These are phyloP conservation scores for Lodderomyces orthopsilosis DNA, from an alignment of 1,139 yeast species.

Conservation along the genomic window DNA sequence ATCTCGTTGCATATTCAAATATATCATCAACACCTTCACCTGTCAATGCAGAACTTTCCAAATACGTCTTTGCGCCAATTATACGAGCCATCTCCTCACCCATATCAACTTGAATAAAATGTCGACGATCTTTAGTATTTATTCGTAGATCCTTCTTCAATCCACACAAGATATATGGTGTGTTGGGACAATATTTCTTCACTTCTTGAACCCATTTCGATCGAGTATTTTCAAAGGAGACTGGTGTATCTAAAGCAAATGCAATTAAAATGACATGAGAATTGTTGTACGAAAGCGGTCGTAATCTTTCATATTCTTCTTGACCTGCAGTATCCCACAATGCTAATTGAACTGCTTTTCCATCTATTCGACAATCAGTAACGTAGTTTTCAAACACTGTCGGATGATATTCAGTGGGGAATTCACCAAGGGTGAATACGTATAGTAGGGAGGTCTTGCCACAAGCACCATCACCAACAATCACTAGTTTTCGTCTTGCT, in stretches of 20 bases:
- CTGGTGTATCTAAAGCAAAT: conserved; percentile 67
- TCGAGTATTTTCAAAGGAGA: conserved; percentile 65
- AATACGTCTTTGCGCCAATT: conserved; percentile 66
- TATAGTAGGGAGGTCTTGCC: conserved; percentile 91
- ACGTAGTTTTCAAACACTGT: conserved; percentile 95
- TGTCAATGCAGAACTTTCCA: conserved; percentile 74
- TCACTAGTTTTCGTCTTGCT: conserved; percentile 75
- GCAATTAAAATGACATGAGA: conserved; percentile 73
- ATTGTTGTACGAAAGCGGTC: conserved; percentile 82
- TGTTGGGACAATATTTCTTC: conserved; percentile 60
- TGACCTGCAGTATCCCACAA: conserved; percentile 98
- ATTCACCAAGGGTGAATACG: conserved; percentile 87
- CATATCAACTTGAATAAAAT: conserved; percentile 50
- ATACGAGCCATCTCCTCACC: conserved; percentile 61
- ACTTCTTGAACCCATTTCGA: conserved; percentile 76
- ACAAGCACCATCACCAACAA: conserved; percentile 95
- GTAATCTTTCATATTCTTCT: conserved; percentile 77
- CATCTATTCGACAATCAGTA: conserved; percentile 89
- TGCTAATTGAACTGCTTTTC: conserved; percentile 84
- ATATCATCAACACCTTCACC: conserved; percentile 84
- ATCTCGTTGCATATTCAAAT: conserved; percentile 72
- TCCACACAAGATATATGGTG: conserved; percentile 66
- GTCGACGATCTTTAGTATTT: conserved; percentile 15
- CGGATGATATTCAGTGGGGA: conserved; percentile 83
- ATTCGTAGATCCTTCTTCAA: conserved; percentile 64